Evolutionary conservation across 805 yeast species (phyloP).

Genomic region (Nakazawaea wyomingensis): DNA sequence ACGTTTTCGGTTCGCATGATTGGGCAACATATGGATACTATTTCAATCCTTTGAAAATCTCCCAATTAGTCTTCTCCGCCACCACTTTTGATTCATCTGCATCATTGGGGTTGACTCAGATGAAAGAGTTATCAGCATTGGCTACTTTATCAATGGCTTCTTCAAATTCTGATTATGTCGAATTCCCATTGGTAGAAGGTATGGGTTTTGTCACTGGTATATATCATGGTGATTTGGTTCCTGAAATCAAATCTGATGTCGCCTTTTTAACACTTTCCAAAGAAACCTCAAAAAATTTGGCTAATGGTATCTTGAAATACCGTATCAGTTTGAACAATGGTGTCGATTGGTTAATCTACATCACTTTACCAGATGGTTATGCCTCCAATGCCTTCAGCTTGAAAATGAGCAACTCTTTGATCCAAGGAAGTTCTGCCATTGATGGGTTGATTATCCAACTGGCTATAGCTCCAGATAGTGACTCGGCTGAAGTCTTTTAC

Average conservation of each 20-base stretch:
- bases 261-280: conserved; percentile 37
- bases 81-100: conserved; percentile 36
- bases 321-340: conserved; percentile 33
- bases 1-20: conserved; percentile 40
- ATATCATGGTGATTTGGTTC: conserved; percentile 42
- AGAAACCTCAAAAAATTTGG: conserved; percentile 25
- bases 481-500: conserved; percentile 36
- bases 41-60: conserved; percentile 50
- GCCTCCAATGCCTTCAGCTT: conserved; percentile 26
- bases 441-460: conserved; percentile 42
- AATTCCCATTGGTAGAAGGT: conserved; percentile 51
- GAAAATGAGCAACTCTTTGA: conserved; percentile 26
- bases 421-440: conserved; percentile 31
- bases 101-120: conserved; percentile 37
- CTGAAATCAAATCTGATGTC: conserved; percentile 38
- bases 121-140: conserved; percentile 47
- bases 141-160: conserved; percentile 34
- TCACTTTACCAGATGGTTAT: conserved; percentile 31
- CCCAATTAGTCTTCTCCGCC: conserved; percentile 54
- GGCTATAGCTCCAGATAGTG: conserved; percentile 37
- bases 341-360: conserved; percentile 48
- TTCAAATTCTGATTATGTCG: conserved; percentile 34
- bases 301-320: conserved; percentile 31
- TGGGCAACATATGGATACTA: conserved; percentile 42
- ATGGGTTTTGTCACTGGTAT: conserved; percentile 54